Percentiles rank a stretch among this genome's conserved stretches.
phyloP scores from a whole-genome alignment of 768 basidiomycete species.

The Tricholomella constricta region DNA sequence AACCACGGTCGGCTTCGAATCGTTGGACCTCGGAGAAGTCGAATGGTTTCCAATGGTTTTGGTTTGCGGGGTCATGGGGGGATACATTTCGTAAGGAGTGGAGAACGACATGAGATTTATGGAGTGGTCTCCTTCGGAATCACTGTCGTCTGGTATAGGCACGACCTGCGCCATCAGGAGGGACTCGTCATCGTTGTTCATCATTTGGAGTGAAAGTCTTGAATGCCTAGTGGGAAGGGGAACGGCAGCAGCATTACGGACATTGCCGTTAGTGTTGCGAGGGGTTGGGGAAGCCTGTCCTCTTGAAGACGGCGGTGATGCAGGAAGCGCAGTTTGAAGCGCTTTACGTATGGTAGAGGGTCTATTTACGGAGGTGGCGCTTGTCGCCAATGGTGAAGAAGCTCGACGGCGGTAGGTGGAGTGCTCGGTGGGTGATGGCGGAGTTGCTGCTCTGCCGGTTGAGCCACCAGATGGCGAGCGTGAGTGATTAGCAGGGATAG shows the following conservation, averaged over 20 bases:
- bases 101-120: conserved; percentile 74
- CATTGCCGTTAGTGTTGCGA: conserved; percentile 24
- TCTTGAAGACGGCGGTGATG: conserved; percentile 37
- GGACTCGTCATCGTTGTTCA: conserved; percentile 54
- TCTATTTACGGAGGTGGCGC: conserved; percentile 31
- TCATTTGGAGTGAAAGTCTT: conserved; percentile 39
- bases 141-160: conserved; percentile 75
- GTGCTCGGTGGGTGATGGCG: conserved; percentile 41
- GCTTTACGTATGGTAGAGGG: conserved; percentile 40
- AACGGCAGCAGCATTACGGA: conserved; percentile 27
- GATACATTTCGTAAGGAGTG: conserved; percentile 59
- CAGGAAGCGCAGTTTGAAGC: conserved; percentile 37
- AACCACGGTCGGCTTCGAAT: conserved; percentile 48
- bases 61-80: conserved; percentile 28
- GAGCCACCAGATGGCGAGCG: conserved; percentile 43
- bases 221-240: conserved; percentile 46
- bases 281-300: conserved; percentile 32
- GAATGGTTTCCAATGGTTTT: conserved; percentile 45
- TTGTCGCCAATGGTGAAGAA: conserved; percentile 50
- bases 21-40: conserved; percentile 54
- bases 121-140: conserved; percentile 65
- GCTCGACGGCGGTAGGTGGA: conserved; percentile 42
- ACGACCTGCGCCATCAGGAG: conserved; percentile 70
- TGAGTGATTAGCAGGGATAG: conserved; percentile 35
- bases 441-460: conserved; percentile 37